Evolutionary conservation across 2,329 filamentous ascomycete genomes (phyloP).

Genomic region (Fusarium praegraminearum): DNA sequence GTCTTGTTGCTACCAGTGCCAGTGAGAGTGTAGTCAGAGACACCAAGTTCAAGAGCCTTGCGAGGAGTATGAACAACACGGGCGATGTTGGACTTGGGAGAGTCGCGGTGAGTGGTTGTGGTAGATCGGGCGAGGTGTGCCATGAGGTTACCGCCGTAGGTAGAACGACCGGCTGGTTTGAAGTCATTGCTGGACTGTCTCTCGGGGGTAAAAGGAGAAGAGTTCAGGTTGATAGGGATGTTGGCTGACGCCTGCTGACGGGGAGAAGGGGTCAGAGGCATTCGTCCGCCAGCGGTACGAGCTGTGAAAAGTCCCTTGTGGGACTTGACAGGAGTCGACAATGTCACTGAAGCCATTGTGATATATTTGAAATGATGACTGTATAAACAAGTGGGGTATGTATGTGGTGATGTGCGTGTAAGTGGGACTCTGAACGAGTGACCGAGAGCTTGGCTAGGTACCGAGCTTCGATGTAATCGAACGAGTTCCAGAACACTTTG

Average conservation of each 20-base stretch:
- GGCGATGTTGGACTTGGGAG: slow-evolving; percentile 96
- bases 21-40: slow-evolving; percentile 91
- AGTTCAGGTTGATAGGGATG: slow-evolving; percentile 65
- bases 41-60: slow-evolving; percentile 85
- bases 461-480: slow-evolving; percentile 58
- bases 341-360: slow-evolving; percentile 82
- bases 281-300: slow-evolving; percentile 92
- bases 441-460: slow-evolving; percentile 60
- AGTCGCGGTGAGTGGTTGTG: slow-evolving; percentile 79
- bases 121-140: slow-evolving; percentile 79
- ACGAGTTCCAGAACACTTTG: slow-evolving; percentile 69
- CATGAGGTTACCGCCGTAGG: slow-evolving; percentile 83
- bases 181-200: slow-evolving; percentile 65
- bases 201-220: slow-evolving; percentile 84
- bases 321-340: slow-evolving; percentile 95
- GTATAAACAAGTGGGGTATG: slow-evolving; percentile 20
- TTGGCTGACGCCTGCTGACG: slow-evolving; percentile 70
- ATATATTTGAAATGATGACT: slow-evolving; percentile 41
- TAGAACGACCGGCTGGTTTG: slow-evolving; percentile 73
- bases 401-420: slow-evolving; percentile 28
- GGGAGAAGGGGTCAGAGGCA: slow-evolving; percentile 94
- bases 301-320: slow-evolving; percentile 92
- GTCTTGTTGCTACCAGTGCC: slow-evolving; percentile 79
- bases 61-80: slow-evolving; percentile 79
- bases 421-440: slow-evolving; percentile 57